Evolutionary conservation across 768 basidiomycete species (phyloP).

Genomic region (Peribolospora baueri): DNA sequence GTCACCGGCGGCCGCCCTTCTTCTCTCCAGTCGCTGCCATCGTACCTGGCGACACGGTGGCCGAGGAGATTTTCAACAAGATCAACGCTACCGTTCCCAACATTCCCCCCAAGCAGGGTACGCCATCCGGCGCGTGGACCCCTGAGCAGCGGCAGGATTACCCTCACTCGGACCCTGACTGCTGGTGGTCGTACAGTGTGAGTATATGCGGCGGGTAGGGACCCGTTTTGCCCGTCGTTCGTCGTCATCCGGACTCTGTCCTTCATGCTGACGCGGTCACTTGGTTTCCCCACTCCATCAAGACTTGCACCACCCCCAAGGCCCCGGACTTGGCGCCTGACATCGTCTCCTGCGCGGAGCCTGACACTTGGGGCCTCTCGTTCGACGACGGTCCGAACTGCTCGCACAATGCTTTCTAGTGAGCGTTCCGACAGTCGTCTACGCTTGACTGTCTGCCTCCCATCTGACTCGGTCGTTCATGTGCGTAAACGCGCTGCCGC

Average conservation of each 20-base stretch:
- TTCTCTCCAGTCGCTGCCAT: too few relatives aligned
- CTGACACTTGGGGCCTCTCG: slow-evolving; percentile 18
- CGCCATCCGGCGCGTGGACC: slow-evolving; percentile 16
- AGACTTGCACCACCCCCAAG: slow-evolving; percentile 16
- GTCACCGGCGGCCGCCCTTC: too few relatives aligned
- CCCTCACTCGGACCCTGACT: slow-evolving; percentile 18
- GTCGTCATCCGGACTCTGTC: too few relatives aligned
- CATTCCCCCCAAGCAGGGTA: slow-evolving; percentile 15
- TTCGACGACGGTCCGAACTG: slow-evolving; percentile 21
- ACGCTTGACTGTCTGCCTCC: too few relatives aligned
- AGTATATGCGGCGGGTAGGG: too few relatives aligned
- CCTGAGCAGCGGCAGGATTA: slow-evolving; percentile 6
- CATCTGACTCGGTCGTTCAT: too few relatives aligned
- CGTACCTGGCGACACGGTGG: slow-evolving; percentile 14
- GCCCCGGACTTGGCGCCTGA: slow-evolving; percentile 15
- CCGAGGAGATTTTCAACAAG: slow-evolving; percentile 13
- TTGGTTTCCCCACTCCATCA: not conserved
- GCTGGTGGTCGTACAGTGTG: slow-evolving; percentile 19
- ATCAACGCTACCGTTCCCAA: slow-evolving; percentile 17
- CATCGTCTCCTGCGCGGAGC: slow-evolving; percentile 17
- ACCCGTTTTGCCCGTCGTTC: too few relatives aligned
- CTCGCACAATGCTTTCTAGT: slow-evolving; percentile 21
- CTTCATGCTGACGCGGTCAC: too few relatives aligned
- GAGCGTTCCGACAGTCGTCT: too few relatives aligned
- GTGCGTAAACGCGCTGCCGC: too few relatives aligned